Base-by-base conservation (phyloP, 352 stramenopile species). In the Aphanomyces cochlioides region DNA sequence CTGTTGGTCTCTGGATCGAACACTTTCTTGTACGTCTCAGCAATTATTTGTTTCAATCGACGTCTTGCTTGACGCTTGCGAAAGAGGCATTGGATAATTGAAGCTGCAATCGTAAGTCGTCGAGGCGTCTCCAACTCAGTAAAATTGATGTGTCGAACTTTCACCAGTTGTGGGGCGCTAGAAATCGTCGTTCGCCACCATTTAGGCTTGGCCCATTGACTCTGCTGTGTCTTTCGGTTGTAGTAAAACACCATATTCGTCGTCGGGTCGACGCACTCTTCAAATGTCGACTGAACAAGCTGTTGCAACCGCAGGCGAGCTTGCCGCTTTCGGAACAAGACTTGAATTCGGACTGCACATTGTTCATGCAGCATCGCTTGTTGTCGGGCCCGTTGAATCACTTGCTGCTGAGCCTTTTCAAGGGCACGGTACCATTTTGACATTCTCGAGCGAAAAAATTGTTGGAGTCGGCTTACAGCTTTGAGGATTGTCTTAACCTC, bases 1-100 rank as follows among this genome's bases (percentile, higher is more conserved):
- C 72, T 67, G 53, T 80, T 77, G 56, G 63, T 77, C 5, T 67
- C 72, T 19, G 74, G 61, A 39, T 83, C 69, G 40, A 77, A 69
- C 5, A 80, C 72, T 4, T 76, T 73, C 7, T 80, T 67, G 47
- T 78, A 81, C 0, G 72, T 73, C 54, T 72, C 68, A 0, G 61
- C 43, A n/a, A 83, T 60, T 37, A 81, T 68, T 47, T 72, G 39
- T 7, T 50, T 48, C 53, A 83, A 75, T 12, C 71, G 17, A 3
- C 66, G 28, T 1, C 74, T 74, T 5, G 79, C 77, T 39, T 56
- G 69, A 47, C 77, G 69, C 10, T 68, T 58, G 41, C 79, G 74
- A 50, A 57, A 78, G 4, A 77, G 54, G 6, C 38, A 47, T 39
- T 79, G 75, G 54, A 79, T 79, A 6, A 45, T 41, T 57, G 57